Evolutionary conservation across 1,284 basidiomycete genomes (phyloP).

Genomic region (Ustilago esculenta): DNA sequence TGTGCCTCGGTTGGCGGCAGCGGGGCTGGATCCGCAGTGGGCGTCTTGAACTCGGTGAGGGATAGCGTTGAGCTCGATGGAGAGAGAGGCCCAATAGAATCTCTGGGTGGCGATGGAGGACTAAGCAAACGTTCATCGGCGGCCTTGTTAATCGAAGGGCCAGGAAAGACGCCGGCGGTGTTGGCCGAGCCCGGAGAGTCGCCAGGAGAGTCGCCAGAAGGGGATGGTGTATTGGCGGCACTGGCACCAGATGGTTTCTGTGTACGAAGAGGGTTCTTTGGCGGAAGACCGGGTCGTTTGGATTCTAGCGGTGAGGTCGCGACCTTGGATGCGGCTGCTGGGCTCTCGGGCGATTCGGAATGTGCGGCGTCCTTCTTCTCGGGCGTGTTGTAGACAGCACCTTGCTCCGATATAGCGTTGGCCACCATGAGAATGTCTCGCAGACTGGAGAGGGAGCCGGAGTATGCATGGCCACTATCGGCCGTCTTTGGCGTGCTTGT

Average conservation of each 20-base stretch:
- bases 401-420: conserved; percentile 34
- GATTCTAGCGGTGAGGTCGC: conserved; percentile 7
- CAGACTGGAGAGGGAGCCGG: conserved; percentile 31
- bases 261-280: conserved; percentile 46
- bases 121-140: conserved; percentile 3
- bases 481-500: conserved; percentile 26
- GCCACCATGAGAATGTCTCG: conserved; percentile 34
- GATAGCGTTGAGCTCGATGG: conserved; percentile 22
- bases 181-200: conserved; percentile 23
- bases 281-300: conserved; percentile 35
- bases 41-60: conserved; percentile 19
- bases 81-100: conserved; percentile 5
- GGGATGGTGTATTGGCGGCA: conserved; percentile 12
- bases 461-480: conserved; percentile 24
- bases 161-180: conserved; percentile 16
- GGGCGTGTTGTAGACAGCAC: conserved; percentile 29
- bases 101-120: background rate
- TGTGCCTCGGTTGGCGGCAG: conserved; percentile 16
- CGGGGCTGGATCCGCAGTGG: conserved; percentile 6
- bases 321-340: background rate
- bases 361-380: conserved; percentile 14
- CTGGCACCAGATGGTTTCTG: conserved; percentile 32
- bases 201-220: conserved; percentile 28
- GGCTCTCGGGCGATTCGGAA: conserved; percentile 4
- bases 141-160: conserved; percentile 3